Base-by-base conservation (phyloP, 768 basidiomycete species). In the Neoboletus brunneissimus region DNA sequence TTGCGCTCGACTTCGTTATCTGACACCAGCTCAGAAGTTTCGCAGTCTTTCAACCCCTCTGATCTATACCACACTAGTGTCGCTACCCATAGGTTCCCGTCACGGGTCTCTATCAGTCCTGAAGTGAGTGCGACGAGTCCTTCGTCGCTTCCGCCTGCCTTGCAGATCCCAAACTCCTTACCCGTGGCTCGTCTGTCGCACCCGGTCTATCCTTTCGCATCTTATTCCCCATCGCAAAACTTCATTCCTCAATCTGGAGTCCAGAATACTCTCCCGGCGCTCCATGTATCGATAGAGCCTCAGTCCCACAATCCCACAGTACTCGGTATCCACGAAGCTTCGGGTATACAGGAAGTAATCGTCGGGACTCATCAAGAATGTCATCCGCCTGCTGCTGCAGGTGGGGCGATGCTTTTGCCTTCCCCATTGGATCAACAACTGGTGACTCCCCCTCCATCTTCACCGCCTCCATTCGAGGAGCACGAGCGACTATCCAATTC, bases 11-110 rank as follows among this genome's bases (percentile, higher is more conserved):
- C 55, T 34, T 47, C 51, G 7, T 23, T 27, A 37, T 55, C 51
- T n/a, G 49, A 54, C 34, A 29, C 58, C 18, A 38, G 32, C 31
- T 10, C 47, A 16, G 54, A 41, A 18, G 22, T 32, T 37, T 45
- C 47, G 16, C 59, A 51, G 16, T 4, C 47, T 41, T 60, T 59
- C 48, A 38, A 29, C 31, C 45, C 58, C 4, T 37, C 56, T n/a
- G 64, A 62, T 51, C 44, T 65, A 23, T 65, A 69, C 43, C 56
- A 65, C 37, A 55, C 16, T 20, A 57, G 59, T 47, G 51, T 65
- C n/a, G 42, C 42, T 16, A 44, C 25, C 10, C 46, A 37, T 29
- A 54, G 49, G 10, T 22, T 69, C 43, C 46, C 46, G n/a, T 43
- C 57, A 11, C 31, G 41, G 13, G 27, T 10, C 27, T 48, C 42